These are phyloP conservation scores for Metarhizium rileyi DNA, from an alignment of 2,329 filamentous ascomycete genomes.

Conservation along the genomic window DNA sequence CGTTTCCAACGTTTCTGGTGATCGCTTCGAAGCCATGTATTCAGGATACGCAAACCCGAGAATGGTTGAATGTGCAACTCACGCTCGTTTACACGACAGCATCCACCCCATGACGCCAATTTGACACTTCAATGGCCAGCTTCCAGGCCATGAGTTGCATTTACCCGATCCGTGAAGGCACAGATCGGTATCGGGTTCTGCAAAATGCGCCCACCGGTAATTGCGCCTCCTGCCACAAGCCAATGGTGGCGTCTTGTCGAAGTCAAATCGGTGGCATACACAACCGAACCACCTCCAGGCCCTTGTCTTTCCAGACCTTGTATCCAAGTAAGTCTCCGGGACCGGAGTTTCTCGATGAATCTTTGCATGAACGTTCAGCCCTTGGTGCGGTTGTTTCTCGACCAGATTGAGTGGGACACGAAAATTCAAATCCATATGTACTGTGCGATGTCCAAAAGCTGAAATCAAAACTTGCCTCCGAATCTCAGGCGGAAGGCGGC, in stretches of 20 bases:
- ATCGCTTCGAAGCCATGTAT: background rate
- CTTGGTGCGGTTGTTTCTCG: conserved; percentile 1
- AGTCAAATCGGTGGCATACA: conserved; percentile 16
- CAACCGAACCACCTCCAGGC: conserved; percentile 17
- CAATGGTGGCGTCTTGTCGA: conserved; percentile 2
- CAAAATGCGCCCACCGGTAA: conserved; percentile 7
- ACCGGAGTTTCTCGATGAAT: conserved; percentile 4
- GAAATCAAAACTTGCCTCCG: conserved; percentile 14
- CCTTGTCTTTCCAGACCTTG: conserved; percentile 1
- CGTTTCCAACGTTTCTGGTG: background rate
- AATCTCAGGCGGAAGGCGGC: conserved; percentile 16
- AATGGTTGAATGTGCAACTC: background rate
- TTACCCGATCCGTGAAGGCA: conserved; percentile 8
- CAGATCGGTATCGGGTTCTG: conserved; percentile 9
- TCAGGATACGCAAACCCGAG: background rate
- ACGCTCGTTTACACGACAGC: conserved; percentile 18
- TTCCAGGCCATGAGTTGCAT: conserved; percentile 10
- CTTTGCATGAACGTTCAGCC: conserved; percentile 5
- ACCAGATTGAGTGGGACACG: conserved; percentile 10
- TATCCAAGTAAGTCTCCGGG: conserved; percentile 4
- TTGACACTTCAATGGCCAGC: conserved; percentile 10
- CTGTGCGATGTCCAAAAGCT: conserved; percentile 12
- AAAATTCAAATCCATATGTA: conserved; percentile 16
- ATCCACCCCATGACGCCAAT: conserved; percentile 22
- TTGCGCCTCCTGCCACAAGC: conserved; percentile 9